These are phyloP conservation scores for Globisporangium camurandrum DNA, from an alignment of 352 stramenopile genomes.

Conservation along the genomic window DNA sequence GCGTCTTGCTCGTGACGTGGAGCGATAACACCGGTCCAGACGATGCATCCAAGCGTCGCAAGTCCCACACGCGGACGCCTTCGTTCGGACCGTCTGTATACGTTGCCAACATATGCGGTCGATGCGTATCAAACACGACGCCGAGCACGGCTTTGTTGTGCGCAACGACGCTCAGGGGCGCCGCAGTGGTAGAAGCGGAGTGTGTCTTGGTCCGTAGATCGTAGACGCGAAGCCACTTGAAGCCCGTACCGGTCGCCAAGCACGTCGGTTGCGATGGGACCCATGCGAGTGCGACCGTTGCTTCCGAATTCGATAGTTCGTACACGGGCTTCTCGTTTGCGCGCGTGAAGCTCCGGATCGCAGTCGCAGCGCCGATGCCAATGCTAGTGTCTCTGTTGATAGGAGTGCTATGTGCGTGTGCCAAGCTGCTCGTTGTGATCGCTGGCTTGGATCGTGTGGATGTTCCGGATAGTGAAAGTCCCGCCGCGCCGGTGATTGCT, in stretches of 20 bases:
- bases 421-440: conserved; percentile 2
- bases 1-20: conserved; percentile 61
- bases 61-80: conserved; percentile 83
- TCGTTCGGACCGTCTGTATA: conserved; percentile 80
- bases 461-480: too few species aligned
- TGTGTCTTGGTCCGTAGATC: conserved; percentile 60
- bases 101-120: conserved; percentile 73
- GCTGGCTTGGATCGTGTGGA: background rate
- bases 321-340: conserved; percentile 53
- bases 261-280: conserved; percentile 76
- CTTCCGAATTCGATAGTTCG: conserved; percentile 81
- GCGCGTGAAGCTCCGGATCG: conserved; percentile 17
- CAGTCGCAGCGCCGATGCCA: background rate
- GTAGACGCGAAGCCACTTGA: conserved; percentile 86
- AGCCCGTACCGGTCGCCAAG: conserved; percentile 73
- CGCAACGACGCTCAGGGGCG: conserved; percentile 70
- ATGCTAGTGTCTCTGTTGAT: conserved; percentile 10
- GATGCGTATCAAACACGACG: conserved; percentile 76
- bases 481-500: conserved; percentile 11
- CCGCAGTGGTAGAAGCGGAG: too few species aligned
- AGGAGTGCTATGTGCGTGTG: too few species aligned
- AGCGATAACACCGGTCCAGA: conserved; percentile 59
- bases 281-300: conserved; percentile 75
- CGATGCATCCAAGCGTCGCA: conserved; percentile 67
- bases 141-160: conserved; percentile 82